Evolutionary conservation across 2,329 filamentous ascomycete species (phyloP).

Genomic region (Clonostachys solani): DNA sequence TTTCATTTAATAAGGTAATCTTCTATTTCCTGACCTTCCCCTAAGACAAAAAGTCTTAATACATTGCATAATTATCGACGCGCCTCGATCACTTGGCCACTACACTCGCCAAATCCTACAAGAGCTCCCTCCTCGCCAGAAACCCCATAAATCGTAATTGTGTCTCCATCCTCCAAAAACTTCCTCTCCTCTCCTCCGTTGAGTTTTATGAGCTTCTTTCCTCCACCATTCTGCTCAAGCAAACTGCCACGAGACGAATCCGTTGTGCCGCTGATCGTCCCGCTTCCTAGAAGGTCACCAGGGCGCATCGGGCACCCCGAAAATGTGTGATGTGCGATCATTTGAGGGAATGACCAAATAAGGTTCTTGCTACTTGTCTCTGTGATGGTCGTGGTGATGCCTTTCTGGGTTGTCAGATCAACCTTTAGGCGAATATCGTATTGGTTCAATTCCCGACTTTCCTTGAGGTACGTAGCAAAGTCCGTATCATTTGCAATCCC

Average conservation of each 20-base stretch:
- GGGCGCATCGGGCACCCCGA: conserved; percentile 66
- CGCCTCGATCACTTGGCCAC: not conserved
- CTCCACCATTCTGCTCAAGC: conserved; percentile 66
- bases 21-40: too few relatives aligned
- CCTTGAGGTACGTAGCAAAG: conserved; percentile 44
- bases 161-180: conserved; percentile 73
- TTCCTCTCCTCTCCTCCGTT: conserved; percentile 61
- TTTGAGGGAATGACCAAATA: conserved; percentile 73
- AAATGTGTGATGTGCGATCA: conserved; percentile 71
- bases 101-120: not conserved
- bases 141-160: conserved; percentile 44
- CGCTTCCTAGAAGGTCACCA: conserved; percentile 64
- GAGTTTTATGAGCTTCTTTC: conserved; percentile 59
- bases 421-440: conserved; percentile 29
- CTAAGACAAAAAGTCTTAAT: too few relatives aligned
- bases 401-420: conserved; percentile 3
- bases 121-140: not conserved
- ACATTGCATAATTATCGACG: too few relatives aligned
- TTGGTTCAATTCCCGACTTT: conserved; percentile 35
- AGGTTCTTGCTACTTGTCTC: conserved; percentile 28
- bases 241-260: conserved; percentile 63
- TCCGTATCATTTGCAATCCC: conserved; percentile 22
- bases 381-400: conserved; percentile 2
- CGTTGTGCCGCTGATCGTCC: conserved; percentile 36
- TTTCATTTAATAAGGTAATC: too few relatives aligned